phyloP scores from a whole-genome alignment of 331 rosid genomes.

The Erythrophleum ivorense region DNA sequence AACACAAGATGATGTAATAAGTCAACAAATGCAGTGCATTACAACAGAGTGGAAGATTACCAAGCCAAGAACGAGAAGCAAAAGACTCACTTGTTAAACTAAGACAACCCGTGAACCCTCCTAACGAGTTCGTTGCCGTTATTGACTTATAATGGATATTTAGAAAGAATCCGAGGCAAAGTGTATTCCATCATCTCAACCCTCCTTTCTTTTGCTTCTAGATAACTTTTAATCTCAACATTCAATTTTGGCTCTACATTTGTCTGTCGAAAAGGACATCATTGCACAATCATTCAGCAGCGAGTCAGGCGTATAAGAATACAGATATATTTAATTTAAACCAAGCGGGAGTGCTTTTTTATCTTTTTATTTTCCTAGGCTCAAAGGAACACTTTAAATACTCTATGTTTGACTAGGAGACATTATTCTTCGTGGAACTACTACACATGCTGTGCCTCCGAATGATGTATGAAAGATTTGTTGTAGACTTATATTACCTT shows the following conservation, averaged over 20 bases:
- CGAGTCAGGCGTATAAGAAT: neutral
- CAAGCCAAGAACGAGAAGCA: neutral
- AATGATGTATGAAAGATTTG: neutral
- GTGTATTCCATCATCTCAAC: neutral
- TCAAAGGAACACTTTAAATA: neutral
- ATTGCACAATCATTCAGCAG: neutral
- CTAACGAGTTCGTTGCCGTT: neutral
- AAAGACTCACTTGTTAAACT: neutral
- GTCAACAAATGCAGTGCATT: neutral
- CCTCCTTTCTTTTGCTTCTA: neutral
- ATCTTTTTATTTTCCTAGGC: neutral
- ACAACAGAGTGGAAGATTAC: neutral
- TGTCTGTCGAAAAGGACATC: conserved; percentile 1
- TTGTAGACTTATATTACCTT: neutral
- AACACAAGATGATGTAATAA: neutral
- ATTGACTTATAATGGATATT: neutral
- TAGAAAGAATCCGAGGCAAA: neutral
- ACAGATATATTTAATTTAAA: neutral
- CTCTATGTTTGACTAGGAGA: neutral
- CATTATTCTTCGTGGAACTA: neutral
- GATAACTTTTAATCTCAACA: conserved; percentile 13
- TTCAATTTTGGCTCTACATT: neutral
- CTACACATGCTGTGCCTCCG: too few species aligned
- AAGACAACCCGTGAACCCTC: too few species aligned
- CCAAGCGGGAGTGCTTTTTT: neutral